phyloP scores from a whole-genome alignment of 139 green algal genomes.

The Auxenochlorella pyrenoidosa region DNA sequence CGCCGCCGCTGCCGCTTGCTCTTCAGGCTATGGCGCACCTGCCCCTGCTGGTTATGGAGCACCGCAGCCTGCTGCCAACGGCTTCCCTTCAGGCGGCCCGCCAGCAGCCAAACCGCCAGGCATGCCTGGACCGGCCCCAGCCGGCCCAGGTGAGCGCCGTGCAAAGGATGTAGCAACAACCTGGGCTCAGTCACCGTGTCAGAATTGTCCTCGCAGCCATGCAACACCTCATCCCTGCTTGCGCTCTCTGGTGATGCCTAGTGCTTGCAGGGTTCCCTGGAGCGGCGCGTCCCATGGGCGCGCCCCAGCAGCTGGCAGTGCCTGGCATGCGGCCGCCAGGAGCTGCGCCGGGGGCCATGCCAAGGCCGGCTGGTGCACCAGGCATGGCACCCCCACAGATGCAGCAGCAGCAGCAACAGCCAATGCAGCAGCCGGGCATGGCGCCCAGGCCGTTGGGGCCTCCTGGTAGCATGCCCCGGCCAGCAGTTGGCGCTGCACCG shows the following conservation, averaged over 20 bases:
- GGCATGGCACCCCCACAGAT: neutral
- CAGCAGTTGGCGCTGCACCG: neutral
- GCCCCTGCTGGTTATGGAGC: neutral
- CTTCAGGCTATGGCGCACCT: slow-evolving; percentile 3
- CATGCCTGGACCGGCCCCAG: neutral
- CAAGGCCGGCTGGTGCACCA: neutral
- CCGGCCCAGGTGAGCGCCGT: neutral
- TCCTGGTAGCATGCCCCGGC: neutral
- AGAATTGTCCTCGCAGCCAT: too few relatives aligned
- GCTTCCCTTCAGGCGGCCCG: neutral
- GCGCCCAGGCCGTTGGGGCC: neutral
- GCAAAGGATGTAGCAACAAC: too few relatives aligned
- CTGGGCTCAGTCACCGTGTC: too few relatives aligned
- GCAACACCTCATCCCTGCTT: neutral
- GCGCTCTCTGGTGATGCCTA: neutral
- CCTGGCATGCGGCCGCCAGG: slow-evolving; percentile 33
- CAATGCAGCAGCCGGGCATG: slow-evolving; percentile 10
- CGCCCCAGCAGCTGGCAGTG: neutral
- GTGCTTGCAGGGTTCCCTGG: slow-evolving; percentile 8
- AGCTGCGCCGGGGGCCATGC: neutral
- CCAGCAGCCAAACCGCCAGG: neutral
- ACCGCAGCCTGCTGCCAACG: neutral
- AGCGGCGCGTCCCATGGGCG: neutral
- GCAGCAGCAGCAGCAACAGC: slow-evolving; percentile 18
- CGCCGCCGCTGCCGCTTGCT: neutral